Evolutionary conservation across 768 basidiomycete species (phyloP).

Genomic region (Pisolithus tinctorius): DNA sequence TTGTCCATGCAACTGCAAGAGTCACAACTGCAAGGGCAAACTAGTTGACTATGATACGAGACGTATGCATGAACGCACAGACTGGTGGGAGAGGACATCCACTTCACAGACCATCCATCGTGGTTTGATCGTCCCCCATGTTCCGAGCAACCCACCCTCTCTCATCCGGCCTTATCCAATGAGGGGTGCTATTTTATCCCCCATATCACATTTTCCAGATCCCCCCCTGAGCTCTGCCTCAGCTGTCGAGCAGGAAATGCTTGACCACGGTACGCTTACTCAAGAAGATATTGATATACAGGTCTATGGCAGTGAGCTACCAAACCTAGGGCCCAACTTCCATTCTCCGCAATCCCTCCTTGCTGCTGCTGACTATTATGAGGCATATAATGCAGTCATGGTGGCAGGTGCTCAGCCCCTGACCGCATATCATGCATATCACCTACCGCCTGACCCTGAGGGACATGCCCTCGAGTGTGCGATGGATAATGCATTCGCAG

Average conservation of each 20-base stretch:
- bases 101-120: too few relatives aligned
- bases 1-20: too few relatives aligned
- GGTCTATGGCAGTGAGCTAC: background rate
- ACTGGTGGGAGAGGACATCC: too few relatives aligned
- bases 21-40: too few relatives aligned
- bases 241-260: background rate
- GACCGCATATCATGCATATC: background rate
- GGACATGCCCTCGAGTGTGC: background rate
- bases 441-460: background rate
- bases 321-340: slow-evolving; percentile 5
- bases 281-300: slow-evolving; percentile 2
- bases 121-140: too few relatives aligned
- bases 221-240: background rate
- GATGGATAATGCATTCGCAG: background rate
- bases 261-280: background rate
- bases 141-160: too few relatives aligned
- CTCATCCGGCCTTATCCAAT: too few relatives aligned
- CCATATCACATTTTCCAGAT: background rate
- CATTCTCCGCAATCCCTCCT: slow-evolving; percentile 1
- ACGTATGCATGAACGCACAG: too few relatives aligned
- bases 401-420: background rate
- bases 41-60: too few relatives aligned
- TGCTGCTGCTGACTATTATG: background rate
- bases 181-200: background rate
- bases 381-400: background rate